These are phyloP conservation scores for Colletotrichum phormii DNA, from an alignment of 2,329 filamentous ascomycete genomes.

Conservation along the genomic window DNA sequence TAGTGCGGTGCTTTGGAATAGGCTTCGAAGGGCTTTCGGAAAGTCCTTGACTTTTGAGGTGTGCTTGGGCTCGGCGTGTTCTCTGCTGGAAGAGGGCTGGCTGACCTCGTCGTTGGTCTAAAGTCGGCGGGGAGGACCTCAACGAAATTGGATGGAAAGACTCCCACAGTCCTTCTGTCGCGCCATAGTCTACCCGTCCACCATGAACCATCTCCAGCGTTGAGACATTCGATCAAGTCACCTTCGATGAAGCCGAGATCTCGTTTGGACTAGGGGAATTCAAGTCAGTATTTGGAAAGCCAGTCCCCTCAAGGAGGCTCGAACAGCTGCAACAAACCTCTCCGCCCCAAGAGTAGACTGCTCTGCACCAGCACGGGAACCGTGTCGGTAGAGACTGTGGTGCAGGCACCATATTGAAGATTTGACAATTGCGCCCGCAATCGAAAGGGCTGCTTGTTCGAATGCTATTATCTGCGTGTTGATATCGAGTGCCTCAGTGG, in stretches of 20 bases:
- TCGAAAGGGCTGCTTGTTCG: background rate
- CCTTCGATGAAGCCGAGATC: constrained; percentile 98
- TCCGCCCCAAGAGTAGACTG: constrained; percentile 93
- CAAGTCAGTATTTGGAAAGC: constrained; percentile 39
- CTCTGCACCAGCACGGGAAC: constrained; percentile 93
- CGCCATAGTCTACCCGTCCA: constrained; percentile 94
- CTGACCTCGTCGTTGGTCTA: constrained; percentile 75
- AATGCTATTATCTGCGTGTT: background rate
- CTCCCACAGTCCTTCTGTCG: constrained; percentile 89
- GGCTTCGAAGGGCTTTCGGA: constrained; percentile 75
- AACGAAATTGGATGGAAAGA: constrained; percentile 98
- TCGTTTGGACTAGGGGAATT: constrained; percentile 75
- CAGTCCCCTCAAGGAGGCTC: background rate
- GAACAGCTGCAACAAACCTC: constrained; percentile 65
- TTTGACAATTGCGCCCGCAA: background rate
- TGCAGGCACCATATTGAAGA: constrained; percentile 62
- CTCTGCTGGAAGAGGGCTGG: constrained; percentile 69
- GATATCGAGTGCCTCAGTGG: constrained; percentile 14
- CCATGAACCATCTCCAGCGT: constrained; percentile 97
- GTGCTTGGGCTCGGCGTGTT: constrained; percentile 66
- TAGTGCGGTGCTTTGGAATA: constrained; percentile 76
- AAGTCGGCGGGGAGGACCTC: constrained; percentile 88
- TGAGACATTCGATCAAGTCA: constrained; percentile 97
- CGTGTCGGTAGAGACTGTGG: constrained; percentile 75
- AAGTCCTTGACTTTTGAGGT: constrained; percentile 71